Base-by-base conservation (phyloP, 345 rosid genomes). In the Hibiscus mutabilis region DNA sequence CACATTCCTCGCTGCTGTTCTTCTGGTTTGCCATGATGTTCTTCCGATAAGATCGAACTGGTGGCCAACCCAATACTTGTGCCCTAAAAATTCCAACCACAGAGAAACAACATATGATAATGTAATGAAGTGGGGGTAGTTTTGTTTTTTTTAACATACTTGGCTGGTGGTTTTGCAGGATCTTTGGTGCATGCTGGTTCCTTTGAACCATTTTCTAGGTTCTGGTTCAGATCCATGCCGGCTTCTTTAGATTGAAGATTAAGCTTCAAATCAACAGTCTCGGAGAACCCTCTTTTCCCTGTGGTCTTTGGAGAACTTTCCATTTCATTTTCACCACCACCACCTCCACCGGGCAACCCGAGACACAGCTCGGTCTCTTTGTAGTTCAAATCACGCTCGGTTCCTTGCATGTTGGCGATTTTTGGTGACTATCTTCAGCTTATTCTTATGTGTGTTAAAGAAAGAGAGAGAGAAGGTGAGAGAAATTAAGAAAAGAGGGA, bases 11-110 rank as follows among this genome's bases (percentile, higher is more conserved):
- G 0, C 53, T 61, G 37, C 69, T 79, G 67, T 59, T 84, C 79
- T 89, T 88, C 72, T 92, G 87, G 31, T 73, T 73, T 42, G 90
- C 85, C 92, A 93, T 86, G 5, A 88, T 71, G 85, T 93, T 93
- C 91, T 88, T 93, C 81, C 98, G 74, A 83, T 87, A 93, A 25
- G 89, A 85, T 76, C 98, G 77, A 78, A 93, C 97, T 12, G 98
- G 97, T 65, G 98, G 98, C 98, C 98, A 93, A 51, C 98, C 98
- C 70, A 93, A 92, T 13, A 93, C 92, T 78, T 93, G 96, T 16
- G 94, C 85, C 84, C 97, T 93, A 78, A 53, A 72, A 25, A 25
- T 24, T 58, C 47, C 35, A 49, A 14, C 49, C 60, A 51, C 5
- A n/a, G 6, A 51, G 56, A 16, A 53, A 64, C 42, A 44, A 9